Base-by-base conservation (phyloP, 2,329 filamentous ascomycete genomes). In the Hypoxylon sp. region DNA sequence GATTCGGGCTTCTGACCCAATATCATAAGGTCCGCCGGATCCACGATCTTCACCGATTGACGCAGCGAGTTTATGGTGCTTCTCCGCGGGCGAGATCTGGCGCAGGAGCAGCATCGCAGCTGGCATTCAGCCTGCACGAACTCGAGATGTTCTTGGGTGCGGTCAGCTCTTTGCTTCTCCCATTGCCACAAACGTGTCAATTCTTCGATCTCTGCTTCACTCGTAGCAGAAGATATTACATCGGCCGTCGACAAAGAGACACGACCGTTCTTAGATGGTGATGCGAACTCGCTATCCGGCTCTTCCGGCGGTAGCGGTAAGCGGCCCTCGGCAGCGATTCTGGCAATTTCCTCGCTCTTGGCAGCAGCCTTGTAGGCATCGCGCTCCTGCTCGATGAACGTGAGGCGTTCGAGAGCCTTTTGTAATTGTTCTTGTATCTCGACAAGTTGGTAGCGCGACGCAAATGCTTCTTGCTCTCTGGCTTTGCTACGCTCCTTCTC, bases 91-190 rank as follows among this genome's bases (percentile, higher is more conserved):
- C 65, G 71, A 13, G 72, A 62, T 70, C 82, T 86, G 66, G 82
- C 86, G 75, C 89, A 91, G 1, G 86, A 82, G 80, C 91, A 93
- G 79, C 87, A 89, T 51, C 86, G 85, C 70, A 94, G 86, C 54
- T 88, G 85, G 77, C 91, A 93, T 77, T 95, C 92, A 60, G 91
- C 86, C 75, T 92, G 88, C 76, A 94, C 83, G 78, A 93, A 94
- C 32, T 94, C 91, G 52, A 93, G 84, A 75, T 92, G 88, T 67
- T 93, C 92, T 69, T 91, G 84, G 0, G 92, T 91, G 6, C 91
- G 87, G 68, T 91, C 86, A 8, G 91, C 90, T 60, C 90, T 84
- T 75, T 88, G 86, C 80, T 87, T 76, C 74, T 88, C 87, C 85
- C 87, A 89, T 62, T 85, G 81, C 75, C 86, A 82, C 59, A 87